Evolutionary conservation across 1,139 yeast genomes (phyloP), one percentile per base, ranked within the genome.

Genomic region (Yamadazyma jaroonii): DNA sequence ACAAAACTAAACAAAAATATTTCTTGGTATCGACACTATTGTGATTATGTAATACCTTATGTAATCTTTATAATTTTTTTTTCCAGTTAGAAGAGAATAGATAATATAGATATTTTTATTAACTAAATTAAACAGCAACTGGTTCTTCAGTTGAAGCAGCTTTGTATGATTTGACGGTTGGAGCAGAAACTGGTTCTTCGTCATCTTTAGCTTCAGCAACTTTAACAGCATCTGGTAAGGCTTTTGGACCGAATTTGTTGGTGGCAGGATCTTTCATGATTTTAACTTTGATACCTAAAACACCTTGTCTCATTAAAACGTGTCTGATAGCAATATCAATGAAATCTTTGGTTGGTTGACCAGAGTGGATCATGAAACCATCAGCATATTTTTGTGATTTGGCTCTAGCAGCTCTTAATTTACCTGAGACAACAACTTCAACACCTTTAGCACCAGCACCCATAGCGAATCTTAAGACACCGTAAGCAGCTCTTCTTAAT

Each of bases 401-500:
- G 67, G 99, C 98, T 83, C 98, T 90, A 64, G 98, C 98, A 77
- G 97, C 98, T 82, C 97, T 88, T 74, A 94, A 85, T 80, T 92
- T 92, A 84, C 98, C 98, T 58, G 97, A 88, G 68, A 90, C 87
- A 61, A 92, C 97, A 72, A 90, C 97, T 79, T 92, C 97, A 65
- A 94, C 97, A 89, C 99, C 99, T 87, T 94, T 94, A 69, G 98
- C 99, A 77, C 98, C 98, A 56, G 97, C 89, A 75, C 90, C 97
- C 97, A 92, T 94, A 66, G 95, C 96, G 82, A 84, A 89, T 83
- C 98, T 90, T 77, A 94, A 95, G 63, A 94, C 97, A 88, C 98
- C 97, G 87, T 92, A 92, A 63, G 97, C 97, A 63, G 98, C 98
- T 81, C 98, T 88, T 83, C 98, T 90, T 81, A 92, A 89, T 68